Conservation (phyloP, 83 land plant species). For the Picea engelmannii region DNA sequence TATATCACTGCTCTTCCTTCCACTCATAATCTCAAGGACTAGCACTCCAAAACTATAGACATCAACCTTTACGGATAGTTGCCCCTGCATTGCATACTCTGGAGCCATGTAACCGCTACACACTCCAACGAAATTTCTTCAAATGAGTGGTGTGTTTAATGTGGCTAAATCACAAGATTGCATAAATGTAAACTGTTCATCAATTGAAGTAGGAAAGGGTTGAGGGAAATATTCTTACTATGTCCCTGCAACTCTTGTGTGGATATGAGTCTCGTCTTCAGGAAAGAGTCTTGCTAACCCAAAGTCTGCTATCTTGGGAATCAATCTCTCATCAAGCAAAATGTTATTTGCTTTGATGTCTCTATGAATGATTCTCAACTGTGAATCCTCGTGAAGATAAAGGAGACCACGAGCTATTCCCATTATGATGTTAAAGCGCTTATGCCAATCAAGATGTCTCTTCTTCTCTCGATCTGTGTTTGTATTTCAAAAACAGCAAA, state of each 20-base stretch:
- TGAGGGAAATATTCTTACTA: neutral
- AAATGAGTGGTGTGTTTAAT: too few species aligned
- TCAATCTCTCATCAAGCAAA: neutral
- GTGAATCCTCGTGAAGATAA: neutral
- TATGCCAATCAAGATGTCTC: neutral
- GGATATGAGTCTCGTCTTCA: neutral
- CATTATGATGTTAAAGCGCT: neutral
- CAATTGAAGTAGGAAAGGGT: too few species aligned
- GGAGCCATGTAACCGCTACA: neutral
- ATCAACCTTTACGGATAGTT: neutral
- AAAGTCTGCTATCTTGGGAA: neutral
- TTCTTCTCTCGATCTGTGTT: neutral
- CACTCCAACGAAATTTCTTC: too few species aligned
- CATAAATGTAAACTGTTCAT: too few species aligned
- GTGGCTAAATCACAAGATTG: too few species aligned
- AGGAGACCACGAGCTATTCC: neutral
- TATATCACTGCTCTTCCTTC: neutral
- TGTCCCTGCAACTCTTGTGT: neutral
- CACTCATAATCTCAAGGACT: neutral
- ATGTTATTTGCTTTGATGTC: neutral
- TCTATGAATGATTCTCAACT: neutral
- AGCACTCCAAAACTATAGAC: constrained; percentile 2
- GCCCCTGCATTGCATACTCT: neutral
- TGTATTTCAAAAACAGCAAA: too few species aligned
- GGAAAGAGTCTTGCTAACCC: constrained; percentile 1